Evolutionary conservation across 192 early-diverging fungal species (phyloP).

Genomic region (Dimargaris xerosporica): DNA sequence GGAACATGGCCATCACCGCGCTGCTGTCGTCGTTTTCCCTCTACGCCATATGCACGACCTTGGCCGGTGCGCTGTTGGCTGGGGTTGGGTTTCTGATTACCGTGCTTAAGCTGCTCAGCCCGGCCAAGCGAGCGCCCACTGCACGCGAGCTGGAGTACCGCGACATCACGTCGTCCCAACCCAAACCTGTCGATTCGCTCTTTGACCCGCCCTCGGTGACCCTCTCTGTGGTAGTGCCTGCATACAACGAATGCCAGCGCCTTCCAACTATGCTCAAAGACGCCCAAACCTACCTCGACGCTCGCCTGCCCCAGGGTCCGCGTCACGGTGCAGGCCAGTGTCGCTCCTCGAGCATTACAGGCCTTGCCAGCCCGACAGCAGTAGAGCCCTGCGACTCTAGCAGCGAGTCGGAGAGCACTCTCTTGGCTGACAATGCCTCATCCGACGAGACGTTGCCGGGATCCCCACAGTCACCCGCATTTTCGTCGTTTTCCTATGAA

Average conservation of each 20-base stretch:
- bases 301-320: conserved; percentile 9
- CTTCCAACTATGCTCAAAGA: conserved; percentile 78
- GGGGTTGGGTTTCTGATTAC: conserved; percentile 9
- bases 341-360: conserved; percentile 12
- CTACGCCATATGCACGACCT: neutral
- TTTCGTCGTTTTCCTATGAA: conserved; percentile 49
- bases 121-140: conserved; percentile 28
- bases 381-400: too few species aligned
- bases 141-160: conserved; percentile 37
- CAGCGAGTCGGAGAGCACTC: neutral
- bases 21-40: neutral
- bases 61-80: neutral
- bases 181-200: conserved; percentile 26
- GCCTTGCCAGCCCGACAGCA: neutral
- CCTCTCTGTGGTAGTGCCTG: conserved; percentile 73
- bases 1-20: too few species aligned
- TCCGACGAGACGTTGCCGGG: too few species aligned
- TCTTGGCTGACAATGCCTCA: too few species aligned
- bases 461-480: too few species aligned
- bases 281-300: conserved; percentile 45
- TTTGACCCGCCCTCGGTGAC: conserved; percentile 30
- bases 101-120: conserved; percentile 19
- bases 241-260: conserved; percentile 78
- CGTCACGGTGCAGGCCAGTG: too few species aligned
- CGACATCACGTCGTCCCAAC: conserved; percentile 18